Conservation (phyloP, 164 flowering plant genomes). For the Magnolia officinalis region DNA sequence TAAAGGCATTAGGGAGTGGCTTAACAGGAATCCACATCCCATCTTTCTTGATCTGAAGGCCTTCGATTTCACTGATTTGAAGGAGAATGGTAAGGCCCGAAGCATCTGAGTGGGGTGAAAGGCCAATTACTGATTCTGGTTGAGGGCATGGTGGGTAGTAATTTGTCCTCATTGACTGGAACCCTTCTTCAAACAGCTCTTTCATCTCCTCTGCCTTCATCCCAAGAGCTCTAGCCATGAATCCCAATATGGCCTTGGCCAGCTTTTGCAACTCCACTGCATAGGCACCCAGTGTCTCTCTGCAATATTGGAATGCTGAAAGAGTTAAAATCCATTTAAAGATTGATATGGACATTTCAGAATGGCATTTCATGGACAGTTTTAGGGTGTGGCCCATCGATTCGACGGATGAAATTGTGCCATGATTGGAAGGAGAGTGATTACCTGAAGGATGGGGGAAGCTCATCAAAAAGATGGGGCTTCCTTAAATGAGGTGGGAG, state of each 20-base stretch:
- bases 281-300: slow-evolving; percentile 35
- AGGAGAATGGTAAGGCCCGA: slow-evolving; percentile 36
- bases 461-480: slow-evolving; percentile 29
- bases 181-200: slow-evolving; percentile 24
- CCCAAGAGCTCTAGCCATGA: slow-evolving; percentile 33
- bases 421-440: too few species aligned
- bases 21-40: slow-evolving; percentile 43
- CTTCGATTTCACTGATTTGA: slow-evolving; percentile 40
- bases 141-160: slow-evolving; percentile 46
- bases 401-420: too few species aligned
- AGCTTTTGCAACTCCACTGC: slow-evolving; percentile 27
- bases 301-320: slow-evolving; percentile 6
- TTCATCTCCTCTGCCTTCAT: slow-evolving; percentile 25
- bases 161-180: slow-evolving; percentile 30
- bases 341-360: too few species aligned
- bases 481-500: slow-evolving; percentile 27
- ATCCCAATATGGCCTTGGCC: slow-evolving; percentile 13
- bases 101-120: slow-evolving; percentile 47
- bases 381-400: too few species aligned
- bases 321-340: too few species aligned
- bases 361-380: too few species aligned
- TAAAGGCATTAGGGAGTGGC: slow-evolving; percentile 37
- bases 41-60: slow-evolving; percentile 44
- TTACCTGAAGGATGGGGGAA: slow-evolving; percentile 42
- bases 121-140: slow-evolving; percentile 40